Evolutionary conservation across 176 grass and related monocot genomes (phyloP), one percentile per base, ranked within the genome.

Genomic region (Juncus effusus): DNA sequence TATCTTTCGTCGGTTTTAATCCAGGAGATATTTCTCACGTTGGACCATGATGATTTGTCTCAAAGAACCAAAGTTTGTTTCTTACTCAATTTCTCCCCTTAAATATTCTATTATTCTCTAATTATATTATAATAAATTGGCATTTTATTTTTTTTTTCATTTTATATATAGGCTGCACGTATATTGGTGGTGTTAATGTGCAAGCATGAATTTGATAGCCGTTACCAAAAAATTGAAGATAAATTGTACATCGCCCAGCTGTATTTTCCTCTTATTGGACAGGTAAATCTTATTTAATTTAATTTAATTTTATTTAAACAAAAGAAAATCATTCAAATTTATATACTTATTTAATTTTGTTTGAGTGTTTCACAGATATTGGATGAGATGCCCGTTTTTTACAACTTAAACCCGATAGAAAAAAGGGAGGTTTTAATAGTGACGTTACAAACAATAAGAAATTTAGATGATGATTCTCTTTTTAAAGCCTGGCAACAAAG

Each of bases 341-440:
- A 56, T 52, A 71, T 12, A 5, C 44, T 67, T 65, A 16, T 73
- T 69, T 61, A 9, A 65, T 63, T 76, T 57, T 76, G 75, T 47
- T 62, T 76, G 58, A 39, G 55, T 11, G 50, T 65, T 51, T 83
- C 81, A 74, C 89, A 99, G 94, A 99, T 99, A 81, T 67, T 99
- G 62, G 94, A 99, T 78, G 94, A 99, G 94, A 99, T 99, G 94
- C 94, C 94, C 74, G 94, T 99, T 50, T 99, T 93, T 68, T 99
- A 99, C 79, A 99, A 93, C 42, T 78, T 99, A 72, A 99, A 89
- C 89, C 80, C 80, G 47, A 67, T 86, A 76, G 94, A 99, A 73
- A 99, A 99, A 77, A 89, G 94, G 61, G 94, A 93, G 71, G 94
- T 99, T 59, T 82, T 99, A 74, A 82, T 99, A 65, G 94, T 89